These are phyloP conservation scores for Trichoderma harzianum DNA, from an alignment of 2,329 filamentous ascomycete species.

Conservation along the genomic window DNA sequence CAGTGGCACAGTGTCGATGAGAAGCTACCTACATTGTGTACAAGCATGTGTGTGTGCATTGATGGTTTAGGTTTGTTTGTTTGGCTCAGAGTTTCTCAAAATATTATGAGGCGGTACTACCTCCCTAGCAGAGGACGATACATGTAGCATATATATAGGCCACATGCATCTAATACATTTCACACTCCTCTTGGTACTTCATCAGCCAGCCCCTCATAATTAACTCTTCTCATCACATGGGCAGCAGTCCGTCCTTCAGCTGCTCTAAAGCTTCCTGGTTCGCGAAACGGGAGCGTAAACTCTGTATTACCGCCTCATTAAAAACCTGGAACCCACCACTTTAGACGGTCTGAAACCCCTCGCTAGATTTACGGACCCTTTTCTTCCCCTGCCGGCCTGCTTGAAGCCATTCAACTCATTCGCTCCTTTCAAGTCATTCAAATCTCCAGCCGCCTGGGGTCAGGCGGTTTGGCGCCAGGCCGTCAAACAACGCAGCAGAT, in stretches of 20 bases:
- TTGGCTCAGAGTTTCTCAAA: background rate
- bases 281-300: background rate
- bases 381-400: slow-evolving; percentile 5
- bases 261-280: background rate
- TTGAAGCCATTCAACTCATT: slow-evolving; percentile 13
- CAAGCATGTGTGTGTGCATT: background rate
- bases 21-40: background rate
- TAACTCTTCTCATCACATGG: background rate
- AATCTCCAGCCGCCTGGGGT: background rate
- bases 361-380: slow-evolving; percentile 17
- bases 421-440: slow-evolving; percentile 14
- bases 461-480: background rate
- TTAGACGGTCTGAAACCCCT: slow-evolving; percentile 12
- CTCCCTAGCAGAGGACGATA: background rate
- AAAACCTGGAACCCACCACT: background rate
- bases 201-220: background rate
- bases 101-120: background rate
- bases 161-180: background rate
- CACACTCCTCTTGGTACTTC: background rate
- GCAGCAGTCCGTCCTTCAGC: background rate
- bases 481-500: background rate
- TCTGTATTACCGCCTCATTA: slow-evolving; percentile 2
- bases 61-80: background rate
- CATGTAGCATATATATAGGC: background rate
- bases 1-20: background rate